Evolutionary conservation across 2,329 filamentous ascomycete genomes (phyloP), one percentile per base, ranked within the genome.

Genomic region (Sarocladiaceae sp.): DNA sequence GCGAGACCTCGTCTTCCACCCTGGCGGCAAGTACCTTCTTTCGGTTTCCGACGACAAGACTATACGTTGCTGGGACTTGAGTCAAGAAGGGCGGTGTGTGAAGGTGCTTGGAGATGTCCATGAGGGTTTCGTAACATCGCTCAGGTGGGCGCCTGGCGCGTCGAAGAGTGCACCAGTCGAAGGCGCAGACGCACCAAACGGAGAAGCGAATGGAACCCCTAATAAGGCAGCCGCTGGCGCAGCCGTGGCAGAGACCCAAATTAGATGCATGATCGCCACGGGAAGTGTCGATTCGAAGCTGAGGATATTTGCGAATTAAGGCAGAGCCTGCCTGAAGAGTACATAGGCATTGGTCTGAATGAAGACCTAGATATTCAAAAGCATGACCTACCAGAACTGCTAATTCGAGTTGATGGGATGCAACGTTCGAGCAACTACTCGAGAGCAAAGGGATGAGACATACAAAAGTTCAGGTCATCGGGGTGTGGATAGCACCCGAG

Each of bases 1-100:
- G 8, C 84, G 90, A 28, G 87, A 81, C 1, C 70, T 97, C 5
- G 84, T 90, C 10, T 97, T 96, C 67, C 93, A 97, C 62, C 93
- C 93, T 0, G 88, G 90, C 8, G 93, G 93, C 39, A 95, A 93
- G 69, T 97, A 94, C 62, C 78, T 97, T 1, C 72, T 97, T 5
- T 92, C 87, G 6, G 89, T 88, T 18, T 82, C 87, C 15, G 93
- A 97, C 66, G 93, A 97, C 72, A 96, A 94, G 73, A 92, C 90
- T 4, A 77, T 97, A 54, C 80, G 92, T 52, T 97, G 92, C 73
- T 97, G 93, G 93, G 93, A 97, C 71, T 74, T 97, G 23, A 80
- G 81, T 23, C 93, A 97, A 65, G 91, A 96, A 66, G 90, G 89
- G 37, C 92, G 91, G 63, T 93, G 90, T 61, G 90, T 96, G 59